These are phyloP conservation scores for Stropharia rugosoannulata DNA, from an alignment of 768 basidiomycete species.

Conservation along the genomic window DNA sequence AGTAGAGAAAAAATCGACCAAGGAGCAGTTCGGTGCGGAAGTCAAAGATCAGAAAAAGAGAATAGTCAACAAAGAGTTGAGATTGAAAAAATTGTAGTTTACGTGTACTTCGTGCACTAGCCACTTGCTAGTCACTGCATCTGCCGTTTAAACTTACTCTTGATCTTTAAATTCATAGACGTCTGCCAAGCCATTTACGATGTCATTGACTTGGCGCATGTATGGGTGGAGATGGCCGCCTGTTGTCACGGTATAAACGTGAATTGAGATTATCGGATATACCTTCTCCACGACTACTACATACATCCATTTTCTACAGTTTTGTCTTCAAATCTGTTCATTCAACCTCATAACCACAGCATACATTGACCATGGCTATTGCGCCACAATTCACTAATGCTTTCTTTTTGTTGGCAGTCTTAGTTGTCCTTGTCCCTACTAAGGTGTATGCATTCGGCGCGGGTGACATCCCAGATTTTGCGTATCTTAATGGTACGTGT, in stretches of 20 bases:
- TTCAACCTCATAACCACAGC: conserved; percentile 1
- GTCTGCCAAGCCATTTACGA: conserved; percentile 11
- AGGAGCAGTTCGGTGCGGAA: conserved; percentile 64
- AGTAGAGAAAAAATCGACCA: conserved; percentile 63
- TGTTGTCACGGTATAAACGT: background rate
- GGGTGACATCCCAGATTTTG: conserved; percentile 72
- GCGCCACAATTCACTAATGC: conserved; percentile 26
- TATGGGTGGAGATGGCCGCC: background rate
- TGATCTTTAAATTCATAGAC: background rate
- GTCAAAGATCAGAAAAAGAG: conserved; percentile 58
- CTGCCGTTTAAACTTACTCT: background rate
- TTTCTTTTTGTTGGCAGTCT: conserved; percentile 33
- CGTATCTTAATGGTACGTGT: conserved; percentile 57
- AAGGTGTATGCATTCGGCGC: conserved; percentile 55
- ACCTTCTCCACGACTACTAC: background rate
- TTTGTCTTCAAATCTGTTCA: background rate
- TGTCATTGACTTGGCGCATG: conserved; percentile 15
- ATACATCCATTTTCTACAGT: background rate
- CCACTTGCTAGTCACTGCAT: too few relatives aligned
- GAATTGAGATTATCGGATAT: conserved; percentile 8
- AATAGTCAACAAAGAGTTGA: conserved; percentile 43
- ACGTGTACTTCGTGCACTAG: background rate
- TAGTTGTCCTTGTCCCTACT: conserved; percentile 42
- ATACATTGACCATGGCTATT: conserved; percentile 23
- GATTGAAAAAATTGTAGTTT: conserved; percentile 44